Evolutionary conservation across 495 filamentous ascomycete genomes (phyloP).

Genomic region (Penicillium taxi): DNA sequence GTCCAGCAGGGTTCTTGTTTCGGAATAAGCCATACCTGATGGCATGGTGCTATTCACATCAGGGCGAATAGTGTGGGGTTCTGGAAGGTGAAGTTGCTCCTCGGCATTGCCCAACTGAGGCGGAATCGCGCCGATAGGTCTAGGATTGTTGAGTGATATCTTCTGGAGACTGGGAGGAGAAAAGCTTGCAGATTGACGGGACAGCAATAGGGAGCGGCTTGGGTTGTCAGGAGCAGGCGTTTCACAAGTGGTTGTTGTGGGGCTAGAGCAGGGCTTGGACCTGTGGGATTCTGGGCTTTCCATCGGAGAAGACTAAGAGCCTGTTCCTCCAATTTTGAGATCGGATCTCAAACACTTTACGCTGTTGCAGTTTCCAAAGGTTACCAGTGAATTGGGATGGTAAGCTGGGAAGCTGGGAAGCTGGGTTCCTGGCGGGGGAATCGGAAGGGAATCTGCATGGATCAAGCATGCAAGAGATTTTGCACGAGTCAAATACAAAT

Average conservation of each 20-base stretch:
- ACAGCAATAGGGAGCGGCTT: slow-evolving; percentile 15
- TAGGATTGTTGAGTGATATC: slow-evolving; percentile 4
- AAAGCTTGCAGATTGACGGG: slow-evolving; percentile 23
- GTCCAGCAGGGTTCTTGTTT: slow-evolving; percentile 26
- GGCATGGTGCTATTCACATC: slow-evolving; percentile 31
- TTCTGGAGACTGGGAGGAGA: slow-evolving; percentile 18
- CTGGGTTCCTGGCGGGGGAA: too few species aligned
- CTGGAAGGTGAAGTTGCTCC: slow-evolving; percentile 19
- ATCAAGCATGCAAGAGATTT: too few species aligned
- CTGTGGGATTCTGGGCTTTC: too few species aligned
- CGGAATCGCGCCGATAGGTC: slow-evolving; percentile 1
- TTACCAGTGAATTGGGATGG: too few species aligned
- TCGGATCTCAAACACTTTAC: too few species aligned
- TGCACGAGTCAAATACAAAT: too few species aligned
- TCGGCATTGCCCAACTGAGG: slow-evolving; percentile 22
- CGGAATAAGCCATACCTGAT: slow-evolving; percentile 22
- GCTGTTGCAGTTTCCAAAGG: too few species aligned
- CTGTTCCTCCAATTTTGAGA: too few species aligned
- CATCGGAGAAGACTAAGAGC: too few species aligned
- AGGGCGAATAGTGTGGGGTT: slow-evolving; percentile 19
- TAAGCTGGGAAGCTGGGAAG: too few species aligned
- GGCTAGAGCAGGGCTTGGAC: slow-evolving; percentile 6
- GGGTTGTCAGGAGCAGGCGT: slow-evolving; percentile 11
- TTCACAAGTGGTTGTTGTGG: slow-evolving; percentile 17
- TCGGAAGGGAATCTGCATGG: too few species aligned